Evolutionary conservation across 352 stramenopile species (phyloP), one percentile per base, ranked within the genome.

Genomic region (Blastocystis sp.): DNA sequence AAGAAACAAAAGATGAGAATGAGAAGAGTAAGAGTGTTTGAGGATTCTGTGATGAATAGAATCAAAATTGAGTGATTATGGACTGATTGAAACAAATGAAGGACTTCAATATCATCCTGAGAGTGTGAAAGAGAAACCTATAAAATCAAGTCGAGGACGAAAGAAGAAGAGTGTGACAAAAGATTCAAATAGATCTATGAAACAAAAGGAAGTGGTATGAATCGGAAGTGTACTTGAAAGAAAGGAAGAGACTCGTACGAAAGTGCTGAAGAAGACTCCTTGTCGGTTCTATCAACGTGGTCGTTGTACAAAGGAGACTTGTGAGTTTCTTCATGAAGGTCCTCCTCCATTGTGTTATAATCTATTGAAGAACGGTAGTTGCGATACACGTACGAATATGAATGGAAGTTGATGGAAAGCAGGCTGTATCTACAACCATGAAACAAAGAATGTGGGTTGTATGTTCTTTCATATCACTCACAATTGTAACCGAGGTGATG

Each of bases 381-480:
- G 69, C 43, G 46, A 59, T 35, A 54, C 46, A 19, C 14, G 69
- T 80, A 59, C 3, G 14, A 12, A 14, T n/a, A 12, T 35, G 12
- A 32, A 37, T 35, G 69, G 6, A 24, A 37, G 32, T 29, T 58
- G 27, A 2, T 19, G 52, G 7, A 16, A 43, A 80, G 69, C 14
- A 19, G 32, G 14, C 5, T 80, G 69, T 35, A 80, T 80, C 43
- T 80, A 80, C 24, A 80, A 37, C 27, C 69, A 80, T 42, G 69
- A 80, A 16, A 59, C 69, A 35, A 80, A 80, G 49, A 61, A 35
- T n/a, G 69, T 80, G 69, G 69, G 69, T 24, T 80, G 69, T 24
- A 80, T 80, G 69, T 80, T 80, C 27, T 80, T 80, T 42, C 69
- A 80, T 54, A 42, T 80, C 43, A 80, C 49, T 12, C 69, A 80